A percentile compares a stretch with the other conserved stretches of the same genome.
phyloP scores from a whole-genome alignment of 1,139 yeast genomes.

The Debaryomyces sp. region DNA sequence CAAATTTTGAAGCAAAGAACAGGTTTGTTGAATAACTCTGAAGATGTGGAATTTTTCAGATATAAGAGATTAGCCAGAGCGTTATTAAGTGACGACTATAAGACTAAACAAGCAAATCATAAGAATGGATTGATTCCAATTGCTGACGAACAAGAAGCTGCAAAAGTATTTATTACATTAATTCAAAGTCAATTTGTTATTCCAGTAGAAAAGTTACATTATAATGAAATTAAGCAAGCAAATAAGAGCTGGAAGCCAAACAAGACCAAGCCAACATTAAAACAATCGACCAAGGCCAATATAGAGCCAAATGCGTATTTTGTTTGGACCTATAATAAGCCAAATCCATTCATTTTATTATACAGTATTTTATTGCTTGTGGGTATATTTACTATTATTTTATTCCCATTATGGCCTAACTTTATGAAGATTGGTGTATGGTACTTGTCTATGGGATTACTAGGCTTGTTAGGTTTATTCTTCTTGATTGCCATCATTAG shows the following conservation, averaged over 20 bases:
- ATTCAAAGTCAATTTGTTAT: conserved; percentile 76
- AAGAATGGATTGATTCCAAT: conserved; percentile 61
- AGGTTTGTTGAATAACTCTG: conserved; percentile 71
- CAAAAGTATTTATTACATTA: conserved; percentile 62
- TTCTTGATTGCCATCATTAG: conserved; percentile 81
- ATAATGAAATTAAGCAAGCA: conserved; percentile 66
- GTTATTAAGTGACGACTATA: conserved; percentile 72
- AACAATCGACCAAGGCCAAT: conserved; percentile 67
- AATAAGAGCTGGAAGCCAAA: conserved; percentile 66
- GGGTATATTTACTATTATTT: conserved; percentile 73
- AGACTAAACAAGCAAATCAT: conserved; percentile 55
- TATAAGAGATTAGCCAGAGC: conserved; percentile 84
- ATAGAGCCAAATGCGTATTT: conserved; percentile 78
- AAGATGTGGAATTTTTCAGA: conserved; percentile 78
- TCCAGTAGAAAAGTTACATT: conserved; percentile 74
- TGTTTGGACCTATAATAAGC: conserved; percentile 84
- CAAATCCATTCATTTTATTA: conserved; percentile 65
- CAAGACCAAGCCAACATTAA: conserved; percentile 73
- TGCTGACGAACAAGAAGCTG: conserved; percentile 55
- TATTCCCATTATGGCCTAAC: conserved; percentile 96
- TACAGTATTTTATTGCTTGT: conserved; percentile 67
- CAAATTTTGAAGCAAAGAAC: conserved; percentile 72
- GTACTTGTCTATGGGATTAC: conserved; percentile 77
- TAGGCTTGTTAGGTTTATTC: conserved; percentile 76
- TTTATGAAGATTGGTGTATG: conserved; percentile 90